Evolutionary conservation across 495 filamentous ascomycete species (phyloP), one percentile per base, ranked within the genome.

Genomic region (Aspergillus carlsbadensis): DNA sequence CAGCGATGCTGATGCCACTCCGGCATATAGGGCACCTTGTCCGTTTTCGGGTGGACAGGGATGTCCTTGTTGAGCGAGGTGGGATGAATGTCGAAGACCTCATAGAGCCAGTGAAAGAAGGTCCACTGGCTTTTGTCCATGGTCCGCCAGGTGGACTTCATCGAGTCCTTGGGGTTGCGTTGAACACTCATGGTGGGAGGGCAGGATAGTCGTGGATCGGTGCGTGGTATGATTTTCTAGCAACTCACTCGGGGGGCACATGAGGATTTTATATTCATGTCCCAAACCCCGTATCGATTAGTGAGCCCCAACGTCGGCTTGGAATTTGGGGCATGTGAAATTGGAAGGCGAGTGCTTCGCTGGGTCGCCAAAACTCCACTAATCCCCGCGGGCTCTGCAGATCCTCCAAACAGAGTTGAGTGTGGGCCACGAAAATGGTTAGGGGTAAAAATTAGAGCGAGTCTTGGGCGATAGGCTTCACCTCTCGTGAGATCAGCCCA

Each of bases 121-220:
- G 53, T 65, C 70, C 70, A 72, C 43, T 69, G 54, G 34, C 46
- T 22, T 35, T 44, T 50, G 36, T 68, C 66, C 20, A 55, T 52
- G 6, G 33, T 37, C 5, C 66, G 70, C 70, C 70, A 72, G 10
- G 70, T 70, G 36, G 70, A 72, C 61, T 72, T 72, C 66, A 72
- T 72, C 44, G 68, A 70, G 56, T 70, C 68, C 37, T 66, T 69
- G 20, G 67, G 65, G 29, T 70, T 67, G 14, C 44, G 51, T 14
- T 59, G 52, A 18, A 42, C 41, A 51, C 49, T 64, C 57, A 64
- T 69, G 47, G 15, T 48, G 43, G 26, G n/a, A n/a, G n/a, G n/a
- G n/a, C n/a, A 5, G 10, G 44, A 14, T 2, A 10, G 40, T 29
- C 2, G 5, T 5, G 20, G 45, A 18, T 48, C 21, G 22, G 5